phyloP scores from a whole-genome alignment of 805 yeast genomes.

The Yamadazyma ubonensis region DNA sequence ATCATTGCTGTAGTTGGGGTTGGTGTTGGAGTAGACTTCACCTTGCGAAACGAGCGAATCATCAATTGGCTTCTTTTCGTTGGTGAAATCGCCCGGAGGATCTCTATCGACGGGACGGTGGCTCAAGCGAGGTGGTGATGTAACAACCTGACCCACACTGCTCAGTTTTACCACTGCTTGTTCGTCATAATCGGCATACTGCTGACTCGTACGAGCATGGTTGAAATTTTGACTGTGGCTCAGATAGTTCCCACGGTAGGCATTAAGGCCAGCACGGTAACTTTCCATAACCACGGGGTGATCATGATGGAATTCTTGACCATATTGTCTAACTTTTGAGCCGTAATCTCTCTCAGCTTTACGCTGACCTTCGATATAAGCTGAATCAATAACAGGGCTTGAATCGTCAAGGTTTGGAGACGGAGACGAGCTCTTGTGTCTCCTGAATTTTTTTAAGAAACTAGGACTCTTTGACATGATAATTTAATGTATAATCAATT shows the following conservation, averaged over 20 bases:
- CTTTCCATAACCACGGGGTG: constrained; percentile 6
- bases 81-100: constrained; percentile 34
- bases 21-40: constrained; percentile 19
- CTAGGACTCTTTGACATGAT: constrained; percentile 6
- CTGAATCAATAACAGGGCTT: constrained; percentile 15
- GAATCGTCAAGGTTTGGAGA: neutral
- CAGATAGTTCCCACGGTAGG: neutral
- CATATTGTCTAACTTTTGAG: constrained; percentile 10
- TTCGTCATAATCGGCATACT: constrained; percentile 2
- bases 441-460: constrained; percentile 12
- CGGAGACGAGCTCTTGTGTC: neutral
- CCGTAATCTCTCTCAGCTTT: constrained; percentile 18
- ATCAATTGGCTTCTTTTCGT: constrained; percentile 32
- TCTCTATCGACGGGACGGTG: constrained; percentile 29
- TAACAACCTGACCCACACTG: constrained; percentile 27
- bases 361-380: constrained; percentile 22
- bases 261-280: neutral
- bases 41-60: constrained; percentile 16
- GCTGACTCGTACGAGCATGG: neutral
- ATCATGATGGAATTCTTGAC: constrained; percentile 4
- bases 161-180: constrained; percentile 8
- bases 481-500: too few relatives aligned
- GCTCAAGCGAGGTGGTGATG: constrained; percentile 30
- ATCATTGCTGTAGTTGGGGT: constrained; percentile 30
- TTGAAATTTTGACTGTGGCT: too few relatives aligned